These are phyloP conservation scores for Aspergillus fumigatus DNA, from an alignment of 2,329 filamentous ascomycete genomes.

Conservation along the genomic window DNA sequence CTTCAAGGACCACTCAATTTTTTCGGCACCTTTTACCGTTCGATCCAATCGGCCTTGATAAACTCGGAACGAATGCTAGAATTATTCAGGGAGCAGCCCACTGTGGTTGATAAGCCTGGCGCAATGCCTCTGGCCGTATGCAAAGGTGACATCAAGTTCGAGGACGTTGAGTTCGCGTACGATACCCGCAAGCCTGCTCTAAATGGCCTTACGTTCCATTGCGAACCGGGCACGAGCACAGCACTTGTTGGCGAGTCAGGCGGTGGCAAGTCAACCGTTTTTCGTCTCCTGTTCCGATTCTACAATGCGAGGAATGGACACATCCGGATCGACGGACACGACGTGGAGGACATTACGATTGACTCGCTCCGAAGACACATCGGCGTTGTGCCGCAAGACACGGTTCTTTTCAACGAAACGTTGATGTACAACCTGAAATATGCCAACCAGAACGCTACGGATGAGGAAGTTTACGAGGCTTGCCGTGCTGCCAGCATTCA, in stretches of 20 bases:
- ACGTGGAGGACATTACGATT: constrained; percentile 83
- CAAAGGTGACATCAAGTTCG: constrained; percentile 77
- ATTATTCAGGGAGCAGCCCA: constrained; percentile 92
- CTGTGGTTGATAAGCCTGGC: constrained; percentile 71
- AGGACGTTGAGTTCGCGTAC: constrained; percentile 87
- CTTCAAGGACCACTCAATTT: constrained; percentile 78
- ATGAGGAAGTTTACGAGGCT: constrained; percentile 76
- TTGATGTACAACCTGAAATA: constrained; percentile 94
- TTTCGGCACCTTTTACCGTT: constrained; percentile 92
- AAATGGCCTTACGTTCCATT: constrained; percentile 78
- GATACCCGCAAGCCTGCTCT: constrained; percentile 81
- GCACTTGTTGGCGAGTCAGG: constrained; percentile 95
- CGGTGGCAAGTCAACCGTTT: constrained; percentile 94
- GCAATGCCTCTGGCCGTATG: constrained; percentile 63
- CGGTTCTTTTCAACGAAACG: constrained; percentile 88
- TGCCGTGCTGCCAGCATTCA: constrained; percentile 87
- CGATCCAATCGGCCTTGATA: constrained; percentile 95
- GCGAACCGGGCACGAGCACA: constrained; percentile 84
- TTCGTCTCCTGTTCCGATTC: constrained; percentile 92
- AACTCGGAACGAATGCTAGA: constrained; percentile 93
- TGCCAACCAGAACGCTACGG: constrained; percentile 73
- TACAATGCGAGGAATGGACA: constrained; percentile 79
- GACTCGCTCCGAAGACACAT: constrained; percentile 89
- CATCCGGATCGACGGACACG: constrained; percentile 77
- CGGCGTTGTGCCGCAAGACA: constrained; percentile 95